These are phyloP conservation scores for Coniochaeta hoffmannii DNA, from an alignment of 2,329 filamentous ascomycete species.

Conservation along the genomic window DNA sequence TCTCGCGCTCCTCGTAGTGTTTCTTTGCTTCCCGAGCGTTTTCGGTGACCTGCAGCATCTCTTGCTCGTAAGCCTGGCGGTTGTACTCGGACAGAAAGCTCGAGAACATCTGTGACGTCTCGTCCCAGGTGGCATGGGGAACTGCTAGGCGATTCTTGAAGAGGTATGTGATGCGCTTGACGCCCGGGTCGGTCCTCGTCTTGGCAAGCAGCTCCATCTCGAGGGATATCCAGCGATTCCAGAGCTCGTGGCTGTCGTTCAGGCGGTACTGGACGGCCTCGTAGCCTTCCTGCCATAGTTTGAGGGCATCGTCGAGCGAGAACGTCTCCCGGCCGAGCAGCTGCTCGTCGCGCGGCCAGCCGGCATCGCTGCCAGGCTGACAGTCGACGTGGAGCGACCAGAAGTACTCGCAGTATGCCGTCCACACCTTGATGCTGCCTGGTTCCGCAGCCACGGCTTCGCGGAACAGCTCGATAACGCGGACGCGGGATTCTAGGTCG, in stretches of 20 bases:
- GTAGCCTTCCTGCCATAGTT: slow-evolving; percentile 65
- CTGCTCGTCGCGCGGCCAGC: slow-evolving; percentile 61
- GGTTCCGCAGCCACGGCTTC: slow-evolving; percentile 64
- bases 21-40: slow-evolving; percentile 57
- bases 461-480: slow-evolving; percentile 65
- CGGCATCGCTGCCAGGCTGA: slow-evolving; percentile 43
- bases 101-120: slow-evolving; percentile 68
- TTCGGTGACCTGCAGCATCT: slow-evolving; percentile 62
- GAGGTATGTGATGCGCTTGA: slow-evolving; percentile 59
- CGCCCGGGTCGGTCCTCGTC: slow-evolving; percentile 45
- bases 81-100: slow-evolving; percentile 67
- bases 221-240: slow-evolving; percentile 71
- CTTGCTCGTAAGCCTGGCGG: slow-evolving; percentile 61
- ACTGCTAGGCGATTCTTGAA: slow-evolving; percentile 63
- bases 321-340: slow-evolving; percentile 65
- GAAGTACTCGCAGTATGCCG: slow-evolving; percentile 71
- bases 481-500: slow-evolving; percentile 59
- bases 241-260: slow-evolving; percentile 69
- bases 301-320: slow-evolving; percentile 56
- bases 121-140: slow-evolving; percentile 69
- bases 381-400: slow-evolving; percentile 62
- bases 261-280: slow-evolving; percentile 66
- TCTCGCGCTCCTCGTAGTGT: slow-evolving; percentile 56
- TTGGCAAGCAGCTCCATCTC: slow-evolving; percentile 60
- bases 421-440: slow-evolving; percentile 67